Base-by-base conservation (phyloP, 192 early-diverging fungal species). In the Chytriomyces sp. region DNA sequence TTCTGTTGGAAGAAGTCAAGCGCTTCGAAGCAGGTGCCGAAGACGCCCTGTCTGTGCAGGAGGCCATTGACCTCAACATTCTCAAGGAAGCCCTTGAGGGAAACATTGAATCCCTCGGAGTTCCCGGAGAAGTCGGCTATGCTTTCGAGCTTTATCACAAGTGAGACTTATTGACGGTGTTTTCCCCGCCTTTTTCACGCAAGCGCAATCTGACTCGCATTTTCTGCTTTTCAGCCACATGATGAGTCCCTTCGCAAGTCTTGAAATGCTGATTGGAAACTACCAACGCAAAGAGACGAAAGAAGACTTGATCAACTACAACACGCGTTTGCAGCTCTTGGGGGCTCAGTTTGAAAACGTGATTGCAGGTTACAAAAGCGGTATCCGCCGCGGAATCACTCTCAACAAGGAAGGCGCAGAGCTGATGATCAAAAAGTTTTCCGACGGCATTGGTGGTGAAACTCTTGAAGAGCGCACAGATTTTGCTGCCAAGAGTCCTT, bases 251-350 rank as follows among this genome's bases (percentile, higher is more conserved):
- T 69, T 81, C 26, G 48, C 50, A n/a, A 10, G 18, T 11, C 60
- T 77, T 5, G 69, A 76, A 77, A 77, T 77, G 75, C 45, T 50
- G 11, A 60, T 81, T 26, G 35, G 49, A 62, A 26, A 71, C 50
- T 81, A 81, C 69, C 75, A 77, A 47, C 69, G 64, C 18, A 45
- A 60, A 43, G 69, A 57, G n/a, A 77, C 64, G 24, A 35, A 11
- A 8, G 45, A 82, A 49, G 81, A 82, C 60, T 16, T 79, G 26
- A 59, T 64, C 18, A 82, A 82, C 71, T 82, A 76, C 63, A 44
- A 61, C 6, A 65, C 28, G 48, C 61, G 81, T 35, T 65, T 82
- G 18, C 11, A 26, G 13, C 79, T 79, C 48, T 13, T 70, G 10
- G 64, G 59, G 8, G 28, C 46, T 6, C 73, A 76, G 53, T 76